Evolutionary conservation across 345 rosid species (phyloP).

Genomic region (Brassica rapa): DNA sequence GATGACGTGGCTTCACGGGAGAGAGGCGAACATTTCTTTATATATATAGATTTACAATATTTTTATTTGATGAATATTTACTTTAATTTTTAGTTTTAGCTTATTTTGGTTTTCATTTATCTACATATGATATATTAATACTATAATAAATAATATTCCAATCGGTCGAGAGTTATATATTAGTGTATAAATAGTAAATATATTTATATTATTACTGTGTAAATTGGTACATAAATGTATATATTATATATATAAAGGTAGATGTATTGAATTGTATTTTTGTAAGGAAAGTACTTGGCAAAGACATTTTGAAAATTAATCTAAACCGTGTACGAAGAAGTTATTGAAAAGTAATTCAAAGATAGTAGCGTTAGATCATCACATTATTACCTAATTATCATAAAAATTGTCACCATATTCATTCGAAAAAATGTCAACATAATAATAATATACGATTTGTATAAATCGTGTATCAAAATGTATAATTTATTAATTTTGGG

Average conservation of each 20-base stretch:
- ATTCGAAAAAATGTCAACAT: slow-evolving; percentile 1
- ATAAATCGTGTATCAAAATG: neutral
- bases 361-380: slow-evolving; percentile 18
- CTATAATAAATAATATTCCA: neutral
- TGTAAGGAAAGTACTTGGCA: neutral
- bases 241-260: neutral
- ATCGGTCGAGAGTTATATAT: neutral
- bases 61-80: neutral
- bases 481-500: neutral
- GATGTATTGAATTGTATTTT: neutral
- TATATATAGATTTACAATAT: neutral
- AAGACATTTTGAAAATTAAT: neutral
- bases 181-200: neutral
- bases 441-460: neutral
- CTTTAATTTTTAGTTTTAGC: neutral
- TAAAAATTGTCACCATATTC: neutral
- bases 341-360: slow-evolving; percentile 16
- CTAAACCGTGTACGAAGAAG: neutral
- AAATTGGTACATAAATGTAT: neutral
- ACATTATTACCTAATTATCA: slow-evolving; percentile 29
- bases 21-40: no score
- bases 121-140: neutral
- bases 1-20: no score
- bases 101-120: neutral
- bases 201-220: neutral